Base-by-base conservation (phyloP, 129 eudicot genomes). In the Escallonia herrerae region DNA sequence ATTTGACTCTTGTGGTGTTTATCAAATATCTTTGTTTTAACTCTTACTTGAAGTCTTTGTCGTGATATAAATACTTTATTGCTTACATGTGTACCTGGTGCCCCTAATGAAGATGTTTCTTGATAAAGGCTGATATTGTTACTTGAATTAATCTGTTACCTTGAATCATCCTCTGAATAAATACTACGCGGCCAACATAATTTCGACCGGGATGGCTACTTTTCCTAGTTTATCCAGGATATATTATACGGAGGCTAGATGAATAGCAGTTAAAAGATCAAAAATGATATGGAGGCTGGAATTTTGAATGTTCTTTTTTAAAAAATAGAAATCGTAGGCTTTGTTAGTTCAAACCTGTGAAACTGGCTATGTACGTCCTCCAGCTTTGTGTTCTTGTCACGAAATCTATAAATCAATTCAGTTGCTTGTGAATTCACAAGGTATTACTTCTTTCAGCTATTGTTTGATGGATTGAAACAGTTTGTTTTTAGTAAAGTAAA, bases 351-450 rank as follows among this genome's bases (percentile, higher is more conserved):
- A 7, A 3, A 11, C 2, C 11, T 49, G 54, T 49, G 54, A 22
- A 22, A 22, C 33, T 22, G 33, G 33, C 33, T 45, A 5, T 45
- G 49, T 45, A 5, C 2, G 49, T 6, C 52, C 33, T 58, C 13
- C 63, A 58, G 7, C 7, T 53, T 39, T 41, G 3, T 66, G 51
- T 42, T 4, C 56, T 45, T n/a, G 52, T 49, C 9, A 8, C 37
- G 5, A 22, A 63, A 6, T 40, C 67, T 13, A 55, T 3, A 33
- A 51, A 8, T 15, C 62, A 7, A 57, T 37, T 57, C 14, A 57
- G 62, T 57, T 57, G 15, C 68, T 64, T 45, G 3, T 48, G 12
- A 49, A 49, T 8, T 49, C 39, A 43, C 68, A 64, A 49, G 2
- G 13, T 6, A 57, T 13, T 5, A 57, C 8, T 57, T 5, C 3